Evolutionary conservation across 2,329 filamentous ascomycete genomes (phyloP), one percentile per base, ranked within the genome.

Genomic region (Exophiala phaeomuriformis): DNA sequence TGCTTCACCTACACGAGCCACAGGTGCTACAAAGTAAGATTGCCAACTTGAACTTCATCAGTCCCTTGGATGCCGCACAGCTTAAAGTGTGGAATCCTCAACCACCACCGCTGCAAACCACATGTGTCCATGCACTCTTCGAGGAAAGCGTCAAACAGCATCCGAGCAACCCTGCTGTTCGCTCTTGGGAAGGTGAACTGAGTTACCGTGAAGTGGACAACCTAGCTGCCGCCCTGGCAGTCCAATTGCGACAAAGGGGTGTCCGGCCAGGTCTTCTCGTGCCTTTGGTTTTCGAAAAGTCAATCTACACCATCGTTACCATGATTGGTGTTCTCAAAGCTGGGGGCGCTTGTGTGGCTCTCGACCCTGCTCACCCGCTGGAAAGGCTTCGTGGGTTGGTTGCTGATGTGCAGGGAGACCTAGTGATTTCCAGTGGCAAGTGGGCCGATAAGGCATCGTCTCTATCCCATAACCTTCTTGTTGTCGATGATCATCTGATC

Each of bases 241-340:
- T 67, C 35, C 65, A 71, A 32, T 63, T 76, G 3, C 63, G 63
- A 1, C 56, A 61, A 1, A 59, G 70, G 10, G 72, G 72, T n/a
- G 64, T 76, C 31, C 66, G 68, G 6, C 64, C 72, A 0, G 67
- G 70, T 31, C 63, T 63, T 2, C 68, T 71, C 49, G 67, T 73
- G 29, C 68, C 69, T 2, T 42, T 73, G 3, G 71, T 66, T 43
- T 73, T 73, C 39, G 71, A 73, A 42, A 73, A 73, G 52, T 73
- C 71, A 0, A 66, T 66, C 8, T 73, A 71, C 71, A 65, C 70
- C 7, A 63, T 72, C 10, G 66, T 73, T 32, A 66, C 71, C 3
- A 66, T 72, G 47, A 56, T 73, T 5, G 71, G 69, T 5, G 66
- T 72, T 33, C 62, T 72, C 19, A 72, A 72, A 54, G 68, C 70